These are phyloP conservation scores for Ganoderma boninense DNA, from an alignment of 1,284 basidiomycete genomes.

Conservation along the genomic window DNA sequence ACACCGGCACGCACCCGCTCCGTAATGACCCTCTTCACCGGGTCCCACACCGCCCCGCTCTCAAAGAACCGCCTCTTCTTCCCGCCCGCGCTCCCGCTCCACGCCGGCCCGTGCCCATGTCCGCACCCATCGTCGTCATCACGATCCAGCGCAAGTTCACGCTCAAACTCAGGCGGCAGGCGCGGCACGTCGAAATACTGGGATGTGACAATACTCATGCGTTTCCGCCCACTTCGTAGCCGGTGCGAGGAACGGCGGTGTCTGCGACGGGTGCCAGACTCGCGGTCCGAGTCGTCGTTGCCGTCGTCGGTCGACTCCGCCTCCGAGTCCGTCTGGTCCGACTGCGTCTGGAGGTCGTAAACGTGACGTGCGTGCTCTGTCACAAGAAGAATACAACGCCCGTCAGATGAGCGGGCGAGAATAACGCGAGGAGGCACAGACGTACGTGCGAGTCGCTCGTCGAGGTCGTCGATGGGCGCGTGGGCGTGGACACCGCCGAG, in stretches of 20 bases:
- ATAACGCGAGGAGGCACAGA: constrained; percentile 28
- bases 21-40: constrained; percentile 35
- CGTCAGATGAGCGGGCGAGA: too few relatives aligned
- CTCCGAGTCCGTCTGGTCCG: constrained; percentile 51
- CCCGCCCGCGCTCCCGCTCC: constrained; percentile 14
- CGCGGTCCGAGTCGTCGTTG: constrained; percentile 53
- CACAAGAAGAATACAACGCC: too few relatives aligned
- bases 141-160: constrained; percentile 29
- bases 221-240: constrained; percentile 47
- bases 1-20: constrained; percentile 31
- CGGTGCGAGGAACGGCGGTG: constrained; percentile 39
- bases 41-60: constrained; percentile 53
- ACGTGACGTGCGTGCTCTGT: constrained; percentile 71
- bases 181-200: constrained; percentile 55
- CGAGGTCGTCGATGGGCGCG: constrained; percentile 64
- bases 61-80: constrained; percentile 66
- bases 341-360: constrained; percentile 65
- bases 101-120: constrained; percentile 20
- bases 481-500: constrained; percentile 55
- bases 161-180: constrained; percentile 34
- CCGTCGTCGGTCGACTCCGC: constrained; percentile 50
- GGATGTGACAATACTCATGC: constrained; percentile 72
- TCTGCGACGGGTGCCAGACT: constrained; percentile 41
- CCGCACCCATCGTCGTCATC: constrained; percentile 35
- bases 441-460: constrained; percentile 76